phyloP scores from a whole-genome alignment of 352 stramenopile genomes.

The Plasmopara muralis region DNA sequence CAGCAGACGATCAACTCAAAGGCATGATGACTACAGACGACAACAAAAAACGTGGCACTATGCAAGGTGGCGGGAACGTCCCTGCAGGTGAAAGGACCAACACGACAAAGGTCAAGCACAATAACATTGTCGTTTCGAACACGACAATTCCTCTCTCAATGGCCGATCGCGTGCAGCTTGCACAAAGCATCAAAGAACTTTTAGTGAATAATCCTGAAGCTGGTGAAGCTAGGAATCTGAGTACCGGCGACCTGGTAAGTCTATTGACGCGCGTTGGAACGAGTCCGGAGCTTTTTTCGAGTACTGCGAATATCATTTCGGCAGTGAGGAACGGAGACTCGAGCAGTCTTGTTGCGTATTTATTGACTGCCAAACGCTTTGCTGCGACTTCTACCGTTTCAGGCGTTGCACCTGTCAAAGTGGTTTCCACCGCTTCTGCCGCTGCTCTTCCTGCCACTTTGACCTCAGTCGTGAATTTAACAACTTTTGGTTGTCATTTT shows the following conservation, averaged over 20 bases:
- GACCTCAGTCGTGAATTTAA: not conserved
- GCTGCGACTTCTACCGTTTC: not conserved
- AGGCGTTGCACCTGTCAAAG: not conserved
- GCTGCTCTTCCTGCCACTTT: not conserved
- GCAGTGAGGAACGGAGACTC: slow-evolving; percentile 8
- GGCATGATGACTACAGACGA: not conserved
- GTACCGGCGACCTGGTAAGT: slow-evolving; percentile 3
- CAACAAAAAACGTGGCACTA: not conserved
- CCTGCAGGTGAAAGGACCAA: slow-evolving; percentile 8
- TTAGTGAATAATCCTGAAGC: slow-evolving; percentile 4
- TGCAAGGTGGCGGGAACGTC: not conserved
- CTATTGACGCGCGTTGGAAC: slow-evolving; percentile 2
- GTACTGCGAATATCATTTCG: slow-evolving; percentile 8
- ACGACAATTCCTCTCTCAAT: slow-evolving; percentile 9
- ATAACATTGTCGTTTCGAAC: slow-evolving; percentile 13
- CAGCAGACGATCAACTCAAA: slow-evolving; percentile 8
- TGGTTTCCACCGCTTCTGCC: not conserved
- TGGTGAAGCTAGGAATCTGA: not conserved
- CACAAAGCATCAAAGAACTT: slow-evolving; percentile 13
- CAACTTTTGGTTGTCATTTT: no score
- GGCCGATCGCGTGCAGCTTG: slow-evolving; percentile 13
- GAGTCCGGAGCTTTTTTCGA: slow-evolving; percentile 5
- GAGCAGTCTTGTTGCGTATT: slow-evolving; percentile 3
- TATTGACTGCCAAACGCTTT: slow-evolving; percentile 3
- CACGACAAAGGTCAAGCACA: slow-evolving; percentile 10